phyloP scores from a whole-genome alignment of 1,284 basidiomycete genomes.

The Ceratorhiza oryzae-sativae region DNA sequence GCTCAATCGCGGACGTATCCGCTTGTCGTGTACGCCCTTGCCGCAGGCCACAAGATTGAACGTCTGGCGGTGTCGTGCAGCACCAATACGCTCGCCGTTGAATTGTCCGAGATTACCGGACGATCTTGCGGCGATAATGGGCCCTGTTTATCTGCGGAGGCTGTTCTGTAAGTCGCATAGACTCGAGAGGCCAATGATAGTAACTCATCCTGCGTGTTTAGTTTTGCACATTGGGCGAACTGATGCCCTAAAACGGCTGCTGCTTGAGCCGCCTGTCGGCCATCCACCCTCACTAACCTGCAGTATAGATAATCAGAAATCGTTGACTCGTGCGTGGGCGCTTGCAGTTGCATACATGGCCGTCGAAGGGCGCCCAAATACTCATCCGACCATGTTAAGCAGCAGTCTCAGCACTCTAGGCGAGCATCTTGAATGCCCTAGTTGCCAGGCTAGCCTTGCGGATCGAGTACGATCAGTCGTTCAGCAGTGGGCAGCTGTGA shows the following conservation, averaged over 20 bases:
- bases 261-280: constrained; percentile 65
- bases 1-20: constrained; percentile 50
- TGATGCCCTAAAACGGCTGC: constrained; percentile 57
- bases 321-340: constrained; percentile 43
- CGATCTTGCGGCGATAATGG: constrained; percentile 65
- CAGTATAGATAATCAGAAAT: constrained; percentile 39
- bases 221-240: constrained; percentile 61
- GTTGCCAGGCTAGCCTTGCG: constrained; percentile 36
- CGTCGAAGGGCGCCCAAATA: constrained; percentile 38
- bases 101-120: constrained; percentile 64
- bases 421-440: constrained; percentile 33
- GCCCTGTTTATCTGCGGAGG: constrained; percentile 65
- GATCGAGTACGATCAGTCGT: constrained; percentile 37
- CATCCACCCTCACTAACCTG: constrained; percentile 57
- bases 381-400: constrained; percentile 32
- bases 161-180: constrained; percentile 54
- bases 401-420: constrained; percentile 38
- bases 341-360: constrained; percentile 43
- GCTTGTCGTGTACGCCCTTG: constrained; percentile 65
- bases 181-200: background rate
- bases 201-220: constrained; percentile 4
- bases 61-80: constrained; percentile 67
- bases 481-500: constrained; percentile 39
- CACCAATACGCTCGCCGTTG: constrained; percentile 65
- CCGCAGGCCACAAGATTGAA: constrained; percentile 62